Conservation (phyloP, 495 filamentous ascomycete species). For the Hypoxylon fuscum region DNA sequence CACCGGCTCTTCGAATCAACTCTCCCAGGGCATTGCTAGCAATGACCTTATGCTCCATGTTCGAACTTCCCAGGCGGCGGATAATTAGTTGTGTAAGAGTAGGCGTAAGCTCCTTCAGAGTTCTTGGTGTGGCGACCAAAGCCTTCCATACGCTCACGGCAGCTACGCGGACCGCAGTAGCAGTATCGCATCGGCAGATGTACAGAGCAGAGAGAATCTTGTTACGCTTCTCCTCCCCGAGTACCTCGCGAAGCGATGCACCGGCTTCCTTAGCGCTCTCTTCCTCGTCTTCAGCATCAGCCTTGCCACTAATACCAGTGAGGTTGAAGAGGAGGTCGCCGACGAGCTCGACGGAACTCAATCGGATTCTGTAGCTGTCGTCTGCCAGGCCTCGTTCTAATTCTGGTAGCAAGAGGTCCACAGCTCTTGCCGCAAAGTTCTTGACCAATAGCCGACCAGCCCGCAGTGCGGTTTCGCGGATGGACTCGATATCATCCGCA, state of each 20-base stretch:
- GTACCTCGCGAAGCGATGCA: slow-evolving; percentile 87
- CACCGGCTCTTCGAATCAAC: slow-evolving; percentile 94
- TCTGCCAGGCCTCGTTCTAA: slow-evolving; percentile 95
- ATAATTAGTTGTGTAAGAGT: slow-evolving; percentile 95
- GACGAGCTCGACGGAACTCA: slow-evolving; percentile 97
- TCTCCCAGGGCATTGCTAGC: slow-evolving; percentile 96
- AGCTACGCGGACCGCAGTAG: slow-evolving; percentile 87
- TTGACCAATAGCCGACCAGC: slow-evolving; percentile 95
- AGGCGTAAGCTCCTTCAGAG: slow-evolving; percentile 92
- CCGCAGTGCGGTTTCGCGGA: slow-evolving; percentile 90
- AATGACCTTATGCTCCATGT: slow-evolving; percentile 98
- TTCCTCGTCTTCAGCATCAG: slow-evolving; percentile 77
- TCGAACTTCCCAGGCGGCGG: slow-evolving; percentile 89
- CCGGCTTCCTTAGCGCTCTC: slow-evolving; percentile 84
- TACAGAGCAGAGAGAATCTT: slow-evolving; percentile 95
- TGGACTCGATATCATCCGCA: slow-evolving; percentile 94
- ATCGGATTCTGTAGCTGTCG: slow-evolving; percentile 93
- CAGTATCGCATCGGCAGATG: slow-evolving; percentile 97
- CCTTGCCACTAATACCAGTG: slow-evolving; percentile 88
- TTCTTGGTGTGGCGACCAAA: slow-evolving; percentile 89
- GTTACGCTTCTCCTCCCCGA: slow-evolving; percentile 94
- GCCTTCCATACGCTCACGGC: slow-evolving; percentile 97
- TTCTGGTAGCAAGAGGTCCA: slow-evolving; percentile 92
- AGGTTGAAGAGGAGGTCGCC: slow-evolving; percentile 97
- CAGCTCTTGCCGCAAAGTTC: slow-evolving; percentile 94